phyloP scores from a whole-genome alignment of 1,284 basidiomycete species.

The Puccinia polysora region DNA sequence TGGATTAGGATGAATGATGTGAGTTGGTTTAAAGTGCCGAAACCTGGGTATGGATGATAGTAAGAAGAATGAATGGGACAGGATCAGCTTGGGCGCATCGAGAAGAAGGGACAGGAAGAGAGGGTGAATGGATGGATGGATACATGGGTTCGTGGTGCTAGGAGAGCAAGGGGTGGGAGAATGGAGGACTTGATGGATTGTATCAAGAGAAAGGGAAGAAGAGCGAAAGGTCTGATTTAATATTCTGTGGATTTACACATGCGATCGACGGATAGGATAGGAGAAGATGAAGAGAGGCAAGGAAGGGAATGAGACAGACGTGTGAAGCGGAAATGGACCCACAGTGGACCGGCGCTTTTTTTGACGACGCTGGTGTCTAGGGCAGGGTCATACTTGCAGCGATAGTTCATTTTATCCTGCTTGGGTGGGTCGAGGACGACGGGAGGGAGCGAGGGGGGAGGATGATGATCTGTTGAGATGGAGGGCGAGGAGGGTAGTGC shows the following conservation, averaged over 20 bases:
- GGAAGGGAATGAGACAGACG: constrained; percentile 21
- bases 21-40: constrained; percentile 33
- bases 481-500: constrained; percentile 40
- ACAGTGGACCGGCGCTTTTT: constrained; percentile 43
- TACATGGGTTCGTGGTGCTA: too few species aligned
- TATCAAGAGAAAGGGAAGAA: not conserved
- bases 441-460: constrained; percentile 38
- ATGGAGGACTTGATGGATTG: too few species aligned
- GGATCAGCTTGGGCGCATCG: constrained; percentile 13
- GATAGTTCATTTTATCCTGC: constrained; percentile 48
- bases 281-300: not conserved
- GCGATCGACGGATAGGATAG: not conserved
- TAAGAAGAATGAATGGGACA: constrained; percentile 22
- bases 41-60: constrained; percentile 17
- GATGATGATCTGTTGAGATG: constrained; percentile 2
- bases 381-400: constrained; percentile 51
- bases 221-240: not conserved
- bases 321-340: constrained; percentile 21
- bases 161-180: too few species aligned
- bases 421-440: constrained; percentile 45
- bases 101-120: constrained; percentile 22
- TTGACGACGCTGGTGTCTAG: constrained; percentile 42
- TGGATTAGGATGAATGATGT: constrained; percentile 14
- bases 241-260: too few species aligned
- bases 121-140: constrained; percentile 1